Base-by-base conservation (phyloP, 495 filamentous ascomycete genomes). In the Extremus antarcticus region DNA sequence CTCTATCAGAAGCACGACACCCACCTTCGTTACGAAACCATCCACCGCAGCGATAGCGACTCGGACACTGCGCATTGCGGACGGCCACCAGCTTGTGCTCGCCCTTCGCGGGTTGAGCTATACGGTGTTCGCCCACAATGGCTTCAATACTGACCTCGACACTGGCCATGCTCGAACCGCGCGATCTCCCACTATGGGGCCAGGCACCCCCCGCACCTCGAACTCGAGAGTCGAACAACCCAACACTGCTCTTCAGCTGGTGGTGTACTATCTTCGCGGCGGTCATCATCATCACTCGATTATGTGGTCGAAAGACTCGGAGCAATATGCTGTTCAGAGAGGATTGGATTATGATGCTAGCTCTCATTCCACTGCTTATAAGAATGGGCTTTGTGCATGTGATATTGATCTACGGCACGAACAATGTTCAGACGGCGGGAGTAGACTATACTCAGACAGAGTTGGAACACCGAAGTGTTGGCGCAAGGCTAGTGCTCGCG, bases 351-450 rank as follows among this genome's bases (percentile, higher is more conserved):
- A 94, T 92, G 70, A 82, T 87, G 57, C 70, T 79, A 23, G 86
- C 85, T 56, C 75, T 94, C 39, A 76, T 97, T 16, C 92, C 92
- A 25, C 70, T 98, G 53, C 65, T 89, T 45, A 68, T 79, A 54
- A 83, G 92, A 58, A 94, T 96, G 86, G 87, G 76, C 21, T 77
- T 90, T 54, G 80, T 95, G 13, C 91, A 98, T 75, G 74, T 88
- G 54, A 78, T 98, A 17, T 70, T 98, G 62, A 63, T 85, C 10
- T 87, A 78, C 62, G 92, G 90, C 9, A 98, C 92, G 47, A 98
- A 97, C 68, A 96, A 98, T 61, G 77, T 74, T 16, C 64, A 75
- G 22, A 71, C 77, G 16, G 62, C 47, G 0, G 70, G 65, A 1
- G 16, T 50, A 16, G 2, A 50, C 19, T 67, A 85, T 19, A 71